phyloP scores from a whole-genome alignment of 768 basidiomycete genomes.

The Macrocybe gigantea region DNA sequence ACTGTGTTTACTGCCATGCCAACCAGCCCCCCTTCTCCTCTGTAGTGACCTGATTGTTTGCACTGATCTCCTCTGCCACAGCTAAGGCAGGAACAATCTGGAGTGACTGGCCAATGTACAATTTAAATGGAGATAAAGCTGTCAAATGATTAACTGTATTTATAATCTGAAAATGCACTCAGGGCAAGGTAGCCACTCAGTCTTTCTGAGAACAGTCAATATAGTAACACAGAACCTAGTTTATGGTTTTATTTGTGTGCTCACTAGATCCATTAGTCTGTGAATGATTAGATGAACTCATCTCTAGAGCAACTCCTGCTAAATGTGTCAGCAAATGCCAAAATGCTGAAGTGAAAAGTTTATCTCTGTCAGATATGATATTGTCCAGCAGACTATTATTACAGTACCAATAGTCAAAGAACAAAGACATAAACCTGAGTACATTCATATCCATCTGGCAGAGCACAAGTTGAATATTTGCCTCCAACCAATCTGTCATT shows the following conservation, averaged over 20 bases:
- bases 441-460: conserved; percentile 7
- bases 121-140: conserved; percentile 25
- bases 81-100: too few relatives aligned
- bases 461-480: too few relatives aligned
- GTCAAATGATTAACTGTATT: conserved; percentile 24
- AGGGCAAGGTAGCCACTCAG: conserved; percentile 15
- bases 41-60: too few relatives aligned
- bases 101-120: conserved; percentile 15
- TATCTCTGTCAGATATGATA: conserved; percentile 15
- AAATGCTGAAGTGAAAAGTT: too few relatives aligned
- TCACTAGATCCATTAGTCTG: conserved; percentile 32
- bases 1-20: too few relatives aligned
- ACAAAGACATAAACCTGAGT: conserved; percentile 10
- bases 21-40: too few relatives aligned
- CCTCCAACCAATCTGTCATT: too few relatives aligned
- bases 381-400: conserved; percentile 22
- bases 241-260: conserved; percentile 25
- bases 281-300: conserved; percentile 32
- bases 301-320: conserved; percentile 7
- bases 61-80: too few relatives aligned
- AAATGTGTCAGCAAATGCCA: too few relatives aligned
- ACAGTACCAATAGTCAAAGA: conserved; percentile 25
- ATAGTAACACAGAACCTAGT: conserved; percentile 20
- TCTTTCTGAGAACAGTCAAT: conserved; percentile 24
- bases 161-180: conserved; percentile 26